These are phyloP conservation scores for Chaetothyriales sp. DNA, from an alignment of 2,329 filamentous ascomycete species.

Conservation along the genomic window DNA sequence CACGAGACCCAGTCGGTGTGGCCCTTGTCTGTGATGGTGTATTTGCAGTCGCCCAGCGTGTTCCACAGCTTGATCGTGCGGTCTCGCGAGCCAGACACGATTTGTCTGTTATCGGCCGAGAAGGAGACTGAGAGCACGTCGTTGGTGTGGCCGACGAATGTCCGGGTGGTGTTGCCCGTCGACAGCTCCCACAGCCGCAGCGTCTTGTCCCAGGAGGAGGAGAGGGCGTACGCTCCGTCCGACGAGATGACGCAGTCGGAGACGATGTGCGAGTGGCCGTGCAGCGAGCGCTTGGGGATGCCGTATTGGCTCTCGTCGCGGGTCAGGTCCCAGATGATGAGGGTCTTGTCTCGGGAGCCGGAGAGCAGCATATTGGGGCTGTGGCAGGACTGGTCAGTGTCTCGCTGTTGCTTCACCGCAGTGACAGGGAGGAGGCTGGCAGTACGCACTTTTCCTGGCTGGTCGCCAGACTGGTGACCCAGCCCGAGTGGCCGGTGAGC, in stretches of 20 bases:
- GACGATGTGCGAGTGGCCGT: constrained; percentile 99
- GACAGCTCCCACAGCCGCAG: constrained; percentile 98
- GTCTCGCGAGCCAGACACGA: constrained; percentile 97
- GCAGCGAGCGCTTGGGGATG: constrained; percentile 96
- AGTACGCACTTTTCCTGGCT: constrained; percentile 84
- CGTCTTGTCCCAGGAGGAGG: constrained; percentile 99
- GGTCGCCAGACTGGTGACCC: constrained; percentile 96
- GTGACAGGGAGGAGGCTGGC: background rate
- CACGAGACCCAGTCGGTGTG: constrained; percentile 99
- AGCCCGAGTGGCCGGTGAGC: constrained; percentile 98
- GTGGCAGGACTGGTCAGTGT: constrained; percentile 12
- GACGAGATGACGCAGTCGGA: constrained; percentile 99
- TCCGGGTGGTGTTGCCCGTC: constrained; percentile 90
- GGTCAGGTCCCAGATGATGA: constrained; percentile 99
- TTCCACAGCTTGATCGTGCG: constrained; percentile 99
- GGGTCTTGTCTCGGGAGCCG: constrained; percentile 89
- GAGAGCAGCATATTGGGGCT: constrained; percentile 99
- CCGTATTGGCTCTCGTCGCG: constrained; percentile 97
- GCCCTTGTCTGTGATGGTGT: constrained; percentile 99
- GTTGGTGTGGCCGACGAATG: constrained; percentile 98
- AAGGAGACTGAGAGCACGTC: constrained; percentile 99
- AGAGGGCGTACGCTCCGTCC: constrained; percentile 97
- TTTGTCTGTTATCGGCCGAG: constrained; percentile 99
- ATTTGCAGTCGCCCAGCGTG: constrained; percentile 99
- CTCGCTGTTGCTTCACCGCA: constrained; percentile 10